A percentile compares a stretch with the other conserved stretches of the same genome.
These are phyloP conservation scores for Dryas integrifolia DNA, from an alignment of 331 rosid species.

Conservation along the genomic window DNA sequence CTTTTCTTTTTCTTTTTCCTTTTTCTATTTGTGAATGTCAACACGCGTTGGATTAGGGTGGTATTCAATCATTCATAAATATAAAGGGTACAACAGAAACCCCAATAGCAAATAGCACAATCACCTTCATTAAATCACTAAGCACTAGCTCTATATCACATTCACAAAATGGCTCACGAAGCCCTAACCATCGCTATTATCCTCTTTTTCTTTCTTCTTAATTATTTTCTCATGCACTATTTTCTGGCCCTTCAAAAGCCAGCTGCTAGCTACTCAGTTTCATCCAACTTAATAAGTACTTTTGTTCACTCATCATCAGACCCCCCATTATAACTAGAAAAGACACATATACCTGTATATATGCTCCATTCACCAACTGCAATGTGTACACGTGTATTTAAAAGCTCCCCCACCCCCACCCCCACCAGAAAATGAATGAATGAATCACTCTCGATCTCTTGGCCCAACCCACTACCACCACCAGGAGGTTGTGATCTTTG, in stretches of 20 bases:
- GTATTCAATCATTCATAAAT: neutral
- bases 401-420: neutral
- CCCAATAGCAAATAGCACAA: conserved; percentile 21
- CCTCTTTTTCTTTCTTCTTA: neutral
- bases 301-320: conserved; percentile 34
- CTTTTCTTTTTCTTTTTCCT: no score
- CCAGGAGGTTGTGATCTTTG: neutral
- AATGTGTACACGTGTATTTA: conserved; percentile 21
- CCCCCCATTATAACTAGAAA: conserved; percentile 34
- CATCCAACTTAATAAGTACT: conserved; percentile 1
- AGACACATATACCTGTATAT: conserved; percentile 19
- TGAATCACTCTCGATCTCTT: neutral
- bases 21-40: no score
- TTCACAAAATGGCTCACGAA: conserved; percentile 26
- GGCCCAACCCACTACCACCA: conserved; percentile 24
- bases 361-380: conserved; percentile 5
- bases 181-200: conserved; percentile 31
- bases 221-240: neutral
- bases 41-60: conserved; percentile 11
- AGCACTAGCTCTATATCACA: conserved; percentile 21
- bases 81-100: conserved; percentile 13
- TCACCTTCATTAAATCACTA: conserved; percentile 18
- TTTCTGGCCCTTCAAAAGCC: conserved; percentile 4
- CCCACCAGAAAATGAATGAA: conserved; percentile 12
- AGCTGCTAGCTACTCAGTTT: neutral